Evolutionary conservation across 768 basidiomycete genomes (phyloP), one percentile per base, ranked within the genome.

Genomic region (Leccinum longicurvipes): DNA sequence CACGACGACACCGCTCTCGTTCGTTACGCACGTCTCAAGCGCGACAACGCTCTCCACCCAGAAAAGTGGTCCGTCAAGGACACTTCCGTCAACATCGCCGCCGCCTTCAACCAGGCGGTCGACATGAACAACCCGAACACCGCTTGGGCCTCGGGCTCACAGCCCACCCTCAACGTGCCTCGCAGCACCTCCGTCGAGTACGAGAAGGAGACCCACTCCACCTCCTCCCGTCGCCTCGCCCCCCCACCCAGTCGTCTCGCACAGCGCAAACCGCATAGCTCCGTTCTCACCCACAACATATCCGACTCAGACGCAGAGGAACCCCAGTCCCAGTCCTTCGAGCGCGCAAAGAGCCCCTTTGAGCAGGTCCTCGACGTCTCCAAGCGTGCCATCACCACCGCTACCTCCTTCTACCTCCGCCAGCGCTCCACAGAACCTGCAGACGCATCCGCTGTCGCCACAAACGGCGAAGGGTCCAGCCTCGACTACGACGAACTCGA

Each of bases 81-180:
- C 72, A 93, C 92, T 45, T 86, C 90, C 19, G 92, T 93, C 50
- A 89, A 91, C 72, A 86, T 92, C 64, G 92, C 91, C 10, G 81
- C 82, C 63, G 92, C 91, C 28, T 89, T 94, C 66, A 75, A 78
- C 61, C 84, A 86, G 69, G 92, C 91, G 19, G 87, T 81, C 21
- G 75, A 67, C 49, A 65, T 61, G 61, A 74, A 77, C 56, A 81
- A 80, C 61, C 82, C 83, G 27, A 87, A 88, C 68, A 74, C 74
- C 51, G 72, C 85, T 1, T 89, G 87, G 89, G 83, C 83, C 3
- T 85, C 87, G 2, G 77, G 80, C 46, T 75, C 79, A n/a, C 66
- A 77, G 50, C 76, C 75, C 11, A 73, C 76, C 53, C 66, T 73
- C 41, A 68, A 71, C 44, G 73, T 89, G 2, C 85, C 87, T 15